Evolutionary conservation across 2,329 filamentous ascomycete genomes (phyloP).

Genomic region (Hypoxylon sp.): DNA sequence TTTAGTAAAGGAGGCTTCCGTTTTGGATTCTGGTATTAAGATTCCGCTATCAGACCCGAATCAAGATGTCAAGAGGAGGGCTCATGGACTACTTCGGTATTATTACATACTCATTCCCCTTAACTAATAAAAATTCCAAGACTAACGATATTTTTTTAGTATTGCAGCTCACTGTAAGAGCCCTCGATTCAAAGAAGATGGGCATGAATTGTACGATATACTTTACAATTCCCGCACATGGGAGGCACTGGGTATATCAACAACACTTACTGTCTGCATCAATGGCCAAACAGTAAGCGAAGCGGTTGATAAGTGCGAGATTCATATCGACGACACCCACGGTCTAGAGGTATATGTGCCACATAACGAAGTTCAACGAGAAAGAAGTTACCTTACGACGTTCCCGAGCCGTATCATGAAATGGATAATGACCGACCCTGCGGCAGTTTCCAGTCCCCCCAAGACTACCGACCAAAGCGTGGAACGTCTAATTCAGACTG

Average conservation of each 20-base stretch:
- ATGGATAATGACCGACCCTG: constrained; percentile 27
- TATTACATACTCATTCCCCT: background rate
- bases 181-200: constrained; percentile 28
- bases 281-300: constrained; percentile 36
- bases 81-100: constrained; percentile 48
- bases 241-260: constrained; percentile 47
- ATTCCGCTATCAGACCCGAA: constrained; percentile 33
- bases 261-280: constrained; percentile 42
- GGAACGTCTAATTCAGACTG: background rate
- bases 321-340: constrained; percentile 26
- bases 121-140: constrained; percentile 5
- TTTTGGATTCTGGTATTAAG: constrained; percentile 29
- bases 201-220: constrained; percentile 36
- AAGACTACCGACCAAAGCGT: background rate
- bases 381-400: background rate
- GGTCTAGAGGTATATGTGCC: constrained; percentile 46
- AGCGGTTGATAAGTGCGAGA: constrained; percentile 30
- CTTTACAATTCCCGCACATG: constrained; percentile 38
- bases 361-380: constrained; percentile 22
- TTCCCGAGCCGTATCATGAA: constrained; percentile 11
- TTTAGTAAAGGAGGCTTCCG: constrained; percentile 47
- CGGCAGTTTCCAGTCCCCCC: too few species aligned
- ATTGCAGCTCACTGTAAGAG: constrained; percentile 44
- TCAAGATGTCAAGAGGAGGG: constrained; percentile 44
- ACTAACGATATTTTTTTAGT: constrained; percentile 34